phyloP scores from a whole-genome alignment of 306 rosid genomes.

The Pterocarpus santalinus region DNA sequence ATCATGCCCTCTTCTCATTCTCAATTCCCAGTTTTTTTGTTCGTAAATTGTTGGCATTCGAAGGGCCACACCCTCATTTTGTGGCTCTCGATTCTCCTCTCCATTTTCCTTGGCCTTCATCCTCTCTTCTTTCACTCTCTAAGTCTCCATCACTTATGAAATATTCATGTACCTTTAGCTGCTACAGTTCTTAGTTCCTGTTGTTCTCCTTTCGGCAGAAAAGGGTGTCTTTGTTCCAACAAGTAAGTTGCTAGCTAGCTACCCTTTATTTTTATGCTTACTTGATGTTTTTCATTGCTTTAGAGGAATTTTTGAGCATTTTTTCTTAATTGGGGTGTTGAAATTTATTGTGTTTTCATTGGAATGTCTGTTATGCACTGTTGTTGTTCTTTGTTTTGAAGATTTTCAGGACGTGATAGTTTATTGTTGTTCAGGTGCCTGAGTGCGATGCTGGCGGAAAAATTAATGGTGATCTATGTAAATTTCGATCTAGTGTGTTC shows the following conservation, averaged over 20 bases:
- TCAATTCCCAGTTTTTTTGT: slow-evolving; percentile 34
- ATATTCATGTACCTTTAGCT: not conserved
- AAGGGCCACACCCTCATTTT: slow-evolving; percentile 65
- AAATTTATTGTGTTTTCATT: not conserved
- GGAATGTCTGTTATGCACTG: not conserved
- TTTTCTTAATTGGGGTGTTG: not conserved
- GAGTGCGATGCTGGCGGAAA: not conserved
- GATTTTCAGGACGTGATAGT: not conserved
- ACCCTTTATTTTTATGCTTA: not conserved
- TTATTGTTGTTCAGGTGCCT: not conserved
- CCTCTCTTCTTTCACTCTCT: slow-evolving; percentile 20
- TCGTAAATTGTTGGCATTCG: slow-evolving; percentile 54
- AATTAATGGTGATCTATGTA: not conserved
- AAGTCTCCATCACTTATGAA: not conserved
- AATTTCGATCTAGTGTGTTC: slow-evolving; percentile 10
- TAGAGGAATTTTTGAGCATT: not conserved
- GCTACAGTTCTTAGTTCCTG: not conserved
- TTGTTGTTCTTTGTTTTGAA: not conserved
- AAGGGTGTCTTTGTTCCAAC: slow-evolving; percentile 17
- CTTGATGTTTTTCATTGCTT: not conserved
- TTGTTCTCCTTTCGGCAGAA: not conserved
- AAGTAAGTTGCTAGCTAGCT: slow-evolving; percentile 42
- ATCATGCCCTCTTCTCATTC: not conserved
- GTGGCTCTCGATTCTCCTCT: slow-evolving; percentile 63
- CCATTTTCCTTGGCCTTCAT: not conserved